These are phyloP conservation scores for Sporothrix sp. DNA, from an alignment of 2,329 filamentous ascomycete species.

Conservation along the genomic window DNA sequence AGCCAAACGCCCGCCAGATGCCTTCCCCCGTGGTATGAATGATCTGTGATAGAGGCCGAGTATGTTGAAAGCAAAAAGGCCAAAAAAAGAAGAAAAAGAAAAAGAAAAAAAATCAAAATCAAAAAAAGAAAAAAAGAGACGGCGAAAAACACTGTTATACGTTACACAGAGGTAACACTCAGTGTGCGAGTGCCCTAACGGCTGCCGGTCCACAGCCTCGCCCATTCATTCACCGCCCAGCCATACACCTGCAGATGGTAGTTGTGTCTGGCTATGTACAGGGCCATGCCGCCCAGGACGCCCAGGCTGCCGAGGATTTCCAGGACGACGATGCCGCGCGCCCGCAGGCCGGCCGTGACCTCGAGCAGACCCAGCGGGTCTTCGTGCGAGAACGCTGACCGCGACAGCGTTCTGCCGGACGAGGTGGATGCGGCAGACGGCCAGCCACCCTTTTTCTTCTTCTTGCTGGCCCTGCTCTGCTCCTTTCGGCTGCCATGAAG, in stretches of 20 bases:
- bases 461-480: constrained; percentile 1
- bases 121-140: background rate
- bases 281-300: constrained; percentile 60
- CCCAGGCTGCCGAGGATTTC: constrained; percentile 67
- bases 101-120: background rate
- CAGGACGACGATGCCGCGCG: constrained; percentile 56
- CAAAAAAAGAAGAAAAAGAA: background rate
- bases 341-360: constrained; percentile 55
- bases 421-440: background rate
- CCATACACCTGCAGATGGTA: constrained; percentile 21
- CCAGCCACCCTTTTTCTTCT: constrained; percentile 19
- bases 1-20: background rate
- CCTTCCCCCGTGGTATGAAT: constrained; percentile 7
- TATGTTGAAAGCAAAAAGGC: background rate
- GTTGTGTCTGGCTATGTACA: constrained; percentile 41
- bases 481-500: background rate
- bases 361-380: constrained; percentile 74
- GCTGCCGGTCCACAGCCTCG: constrained; percentile 22
- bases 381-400: constrained; percentile 38
- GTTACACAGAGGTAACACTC: too few relatives aligned
- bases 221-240: constrained; percentile 24
- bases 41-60: too few relatives aligned
- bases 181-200: too few relatives aligned
- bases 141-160: too few relatives aligned
- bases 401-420: background rate